Evolutionary conservation across 331 rosid species (phyloP).

Genomic region (Dryas integrifolia): DNA sequence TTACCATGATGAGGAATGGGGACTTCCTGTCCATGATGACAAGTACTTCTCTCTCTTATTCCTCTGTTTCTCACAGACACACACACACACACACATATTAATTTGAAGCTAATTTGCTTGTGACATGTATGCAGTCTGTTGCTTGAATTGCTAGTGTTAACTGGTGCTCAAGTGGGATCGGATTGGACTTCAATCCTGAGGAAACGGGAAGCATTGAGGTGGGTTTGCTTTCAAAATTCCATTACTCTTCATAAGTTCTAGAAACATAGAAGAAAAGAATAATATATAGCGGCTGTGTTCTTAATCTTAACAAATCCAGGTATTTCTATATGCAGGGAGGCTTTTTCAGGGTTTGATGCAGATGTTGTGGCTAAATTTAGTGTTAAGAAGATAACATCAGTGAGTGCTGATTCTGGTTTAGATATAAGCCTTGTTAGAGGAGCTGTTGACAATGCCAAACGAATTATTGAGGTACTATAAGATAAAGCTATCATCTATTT

Average conservation of each 20-base stretch:
- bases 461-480: conserved; percentile 30
- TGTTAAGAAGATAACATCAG: conserved; percentile 27
- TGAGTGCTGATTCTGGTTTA: conserved; percentile 7
- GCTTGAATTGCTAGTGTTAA: conserved; percentile 35
- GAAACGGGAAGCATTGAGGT: conserved; percentile 35
- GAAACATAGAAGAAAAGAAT: background rate
- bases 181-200: conserved; percentile 39
- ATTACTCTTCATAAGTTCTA: background rate
- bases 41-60: conserved; percentile 18
- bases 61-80: background rate
- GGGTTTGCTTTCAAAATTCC: conserved; percentile 3
- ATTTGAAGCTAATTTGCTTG: background rate
- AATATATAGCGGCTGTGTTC: background rate
- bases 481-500: background rate
- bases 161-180: conserved; percentile 39
- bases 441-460: conserved; percentile 32
- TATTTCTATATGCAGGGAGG: conserved; percentile 27
- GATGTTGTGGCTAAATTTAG: conserved; percentile 29
- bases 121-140: conserved; percentile 17
- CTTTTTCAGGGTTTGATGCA: conserved; percentile 39
- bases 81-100: background rate
- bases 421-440: conserved; percentile 35
- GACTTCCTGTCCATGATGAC: conserved; percentile 42
- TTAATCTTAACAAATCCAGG: background rate
- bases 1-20: conserved; percentile 47